phyloP scores from a whole-genome alignment of 1,284 basidiomycete genomes.

The Cryptococcus sp. region DNA sequence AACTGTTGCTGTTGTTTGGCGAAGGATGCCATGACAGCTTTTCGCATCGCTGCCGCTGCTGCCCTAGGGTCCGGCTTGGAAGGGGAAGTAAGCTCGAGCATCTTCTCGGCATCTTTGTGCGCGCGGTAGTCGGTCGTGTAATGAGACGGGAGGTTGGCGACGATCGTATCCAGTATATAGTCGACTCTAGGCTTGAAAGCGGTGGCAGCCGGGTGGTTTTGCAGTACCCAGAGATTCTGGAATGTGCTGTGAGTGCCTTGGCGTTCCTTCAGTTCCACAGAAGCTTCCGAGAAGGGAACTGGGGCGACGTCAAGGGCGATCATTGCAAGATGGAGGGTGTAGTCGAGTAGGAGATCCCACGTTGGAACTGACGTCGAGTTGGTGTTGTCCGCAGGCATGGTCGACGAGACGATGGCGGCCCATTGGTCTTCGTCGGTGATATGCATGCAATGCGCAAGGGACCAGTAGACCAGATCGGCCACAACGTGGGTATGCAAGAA shows the following conservation, averaged over 20 bases:
- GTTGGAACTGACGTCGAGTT: constrained; percentile 34
- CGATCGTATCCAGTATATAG: constrained; percentile 73
- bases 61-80: constrained; percentile 35
- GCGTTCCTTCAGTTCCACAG: constrained; percentile 55
- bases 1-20: constrained; percentile 86
- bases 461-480: constrained; percentile 39
- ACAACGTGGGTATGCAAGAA: constrained; percentile 39
- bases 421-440: constrained; percentile 35
- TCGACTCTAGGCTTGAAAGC: constrained; percentile 67
- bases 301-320: constrained; percentile 72
- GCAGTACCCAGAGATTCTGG: constrained; percentile 68
- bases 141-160: constrained; percentile 53
- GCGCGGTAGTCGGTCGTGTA: constrained; percentile 57
- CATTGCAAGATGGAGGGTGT: constrained; percentile 81
- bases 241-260: constrained; percentile 55
- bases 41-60: constrained; percentile 61
- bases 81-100: constrained; percentile 48
- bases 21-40: constrained; percentile 89
- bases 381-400: constrained; percentile 11
- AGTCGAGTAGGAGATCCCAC: constrained; percentile 69
- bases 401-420: constrained; percentile 17
- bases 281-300: constrained; percentile 63
- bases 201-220: constrained; percentile 71
- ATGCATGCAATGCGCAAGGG: constrained; percentile 39
- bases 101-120: constrained; percentile 48